Evolutionary conservation across 768 basidiomycete genomes (phyloP).

Genomic region (Tylopilus felleus): DNA sequence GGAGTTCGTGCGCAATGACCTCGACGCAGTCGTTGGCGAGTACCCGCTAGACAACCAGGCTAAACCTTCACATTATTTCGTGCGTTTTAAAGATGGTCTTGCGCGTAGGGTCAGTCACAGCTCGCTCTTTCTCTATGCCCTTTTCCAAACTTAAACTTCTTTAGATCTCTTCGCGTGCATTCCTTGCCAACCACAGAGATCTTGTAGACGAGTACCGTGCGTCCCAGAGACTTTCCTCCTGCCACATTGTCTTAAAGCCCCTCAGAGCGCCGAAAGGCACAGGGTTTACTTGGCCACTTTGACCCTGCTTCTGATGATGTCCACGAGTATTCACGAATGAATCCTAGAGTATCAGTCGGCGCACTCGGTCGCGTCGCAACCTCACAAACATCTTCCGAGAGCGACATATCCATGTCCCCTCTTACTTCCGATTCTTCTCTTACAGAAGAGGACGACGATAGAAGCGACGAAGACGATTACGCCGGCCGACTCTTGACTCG

Average conservation of each 20-base stretch:
- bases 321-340: constrained; percentile 57
- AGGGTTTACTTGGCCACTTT: constrained; percentile 47
- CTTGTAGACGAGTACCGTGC: constrained; percentile 58
- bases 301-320: constrained; percentile 55
- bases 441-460: constrained; percentile 29
- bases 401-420: constrained; percentile 8
- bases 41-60: constrained; percentile 32
- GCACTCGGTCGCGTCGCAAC: constrained; percentile 2
- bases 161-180: constrained; percentile 43
- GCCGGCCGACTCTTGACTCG: constrained; percentile 2
- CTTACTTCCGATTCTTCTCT: constrained; percentile 15
- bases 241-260: constrained; percentile 6
- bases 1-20: constrained; percentile 28
- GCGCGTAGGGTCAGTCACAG: constrained; percentile 48
- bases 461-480: constrained; percentile 15
- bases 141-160: constrained; percentile 2
- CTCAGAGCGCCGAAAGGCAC: constrained; percentile 44
- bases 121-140: not conserved
- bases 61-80: constrained; percentile 54
- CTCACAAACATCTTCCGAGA: constrained; percentile 9
- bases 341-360: constrained; percentile 34
- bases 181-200: constrained; percentile 38
- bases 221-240: constrained; percentile 19
- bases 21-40: constrained; percentile 59
- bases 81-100: constrained; percentile 53